Percentiles rank a stretch among this genome's conserved stretches.
These are phyloP conservation scores for Solioccasus polychromus DNA, from an alignment of 768 basidiomycete species.

Conservation along the genomic window DNA sequence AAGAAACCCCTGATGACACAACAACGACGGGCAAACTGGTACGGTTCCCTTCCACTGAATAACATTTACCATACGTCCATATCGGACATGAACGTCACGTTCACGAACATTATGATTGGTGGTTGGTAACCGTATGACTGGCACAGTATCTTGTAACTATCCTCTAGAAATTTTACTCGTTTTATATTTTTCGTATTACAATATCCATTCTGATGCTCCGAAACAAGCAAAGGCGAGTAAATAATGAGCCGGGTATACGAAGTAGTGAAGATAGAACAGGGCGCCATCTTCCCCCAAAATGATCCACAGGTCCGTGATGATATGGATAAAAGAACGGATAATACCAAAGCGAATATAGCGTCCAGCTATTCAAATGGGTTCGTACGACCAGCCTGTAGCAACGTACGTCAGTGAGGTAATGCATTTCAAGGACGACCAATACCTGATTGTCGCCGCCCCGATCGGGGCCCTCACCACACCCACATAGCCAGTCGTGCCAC, in stretches of 20 bases:
- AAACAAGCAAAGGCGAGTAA: constrained; percentile 14
- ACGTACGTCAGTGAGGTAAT: neutral
- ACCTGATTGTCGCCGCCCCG: constrained; percentile 74
- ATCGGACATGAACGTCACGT: neutral
- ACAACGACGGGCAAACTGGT: constrained; percentile 19
- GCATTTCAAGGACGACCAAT: constrained; percentile 13
- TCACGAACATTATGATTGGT: no score
- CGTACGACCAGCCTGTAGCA: constrained; percentile 64
- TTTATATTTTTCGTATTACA: constrained; percentile 12
- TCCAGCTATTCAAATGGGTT: constrained; percentile 50
- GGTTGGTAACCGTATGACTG: no score
- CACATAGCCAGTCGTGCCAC: constrained; percentile 90
- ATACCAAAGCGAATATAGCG: neutral
- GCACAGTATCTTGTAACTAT: no score
- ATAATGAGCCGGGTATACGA: constrained; percentile 22
- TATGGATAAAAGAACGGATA: neutral
- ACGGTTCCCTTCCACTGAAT: constrained; percentile 37
- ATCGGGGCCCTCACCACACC: constrained; percentile 72
- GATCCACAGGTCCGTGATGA: no score
- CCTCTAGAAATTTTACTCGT: constrained; percentile 17
- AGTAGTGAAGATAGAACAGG: constrained; percentile 9
- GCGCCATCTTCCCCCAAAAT: neutral
- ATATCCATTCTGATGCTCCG: constrained; percentile 8
- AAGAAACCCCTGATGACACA: neutral
- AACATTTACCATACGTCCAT: constrained; percentile 24